phyloP scores from a whole-genome alignment of 768 basidiomycete species.

The Sporobolomyces phaffii region DNA sequence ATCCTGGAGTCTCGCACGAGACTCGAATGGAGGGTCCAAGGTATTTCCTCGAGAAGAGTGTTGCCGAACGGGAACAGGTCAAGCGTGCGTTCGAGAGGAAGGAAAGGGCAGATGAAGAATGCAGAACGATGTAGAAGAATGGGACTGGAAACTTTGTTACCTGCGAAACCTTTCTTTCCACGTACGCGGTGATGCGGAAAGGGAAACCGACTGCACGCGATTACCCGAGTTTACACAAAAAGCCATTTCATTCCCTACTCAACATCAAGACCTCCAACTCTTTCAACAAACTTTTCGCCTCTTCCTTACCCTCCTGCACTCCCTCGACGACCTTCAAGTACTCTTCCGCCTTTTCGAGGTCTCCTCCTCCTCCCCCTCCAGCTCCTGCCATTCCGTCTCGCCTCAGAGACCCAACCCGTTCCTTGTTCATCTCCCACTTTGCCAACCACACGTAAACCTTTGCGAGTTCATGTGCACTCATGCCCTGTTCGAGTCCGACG shows the following conservation, averaged over 20 bases:
- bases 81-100: neutral
- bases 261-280: slow-evolving; percentile 29
- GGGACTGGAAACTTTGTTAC: no score
- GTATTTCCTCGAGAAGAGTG: slow-evolving; percentile 4
- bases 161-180: no score
- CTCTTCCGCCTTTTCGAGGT: slow-evolving; percentile 25
- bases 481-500: slow-evolving; percentile 17
- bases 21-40: neutral
- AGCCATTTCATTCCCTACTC: slow-evolving; percentile 24
- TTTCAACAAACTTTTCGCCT: slow-evolving; percentile 31
- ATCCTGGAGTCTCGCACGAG: neutral
- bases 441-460: slow-evolving; percentile 32
- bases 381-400: neutral
- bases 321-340: slow-evolving; percentile 11
- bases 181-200: no score
- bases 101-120: slow-evolving; percentile 1
- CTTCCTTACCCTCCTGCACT: slow-evolving; percentile 32
- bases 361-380: slow-evolving; percentile 17
- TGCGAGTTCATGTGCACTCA: slow-evolving; percentile 3
- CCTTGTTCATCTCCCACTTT: slow-evolving; percentile 26
- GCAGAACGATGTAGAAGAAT: neutral
- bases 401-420: neutral
- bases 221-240: no score
- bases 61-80: neutral
- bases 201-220: no score